Evolutionary conservation across 805 yeast genomes (phyloP), one percentile per base, ranked within the genome.

Genomic region (Candida coleopterorum): DNA sequence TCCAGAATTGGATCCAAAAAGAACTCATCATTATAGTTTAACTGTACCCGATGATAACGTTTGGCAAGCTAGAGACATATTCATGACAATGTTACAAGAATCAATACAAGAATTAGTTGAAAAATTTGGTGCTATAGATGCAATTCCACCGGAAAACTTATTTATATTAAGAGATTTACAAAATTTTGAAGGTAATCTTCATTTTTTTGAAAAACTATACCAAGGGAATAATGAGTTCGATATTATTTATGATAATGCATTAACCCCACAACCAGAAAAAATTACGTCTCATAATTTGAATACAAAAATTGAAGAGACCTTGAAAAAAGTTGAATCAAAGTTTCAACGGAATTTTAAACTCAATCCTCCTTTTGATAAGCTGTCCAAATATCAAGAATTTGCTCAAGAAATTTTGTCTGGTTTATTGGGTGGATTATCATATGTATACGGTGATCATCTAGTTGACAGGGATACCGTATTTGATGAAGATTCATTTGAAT

Each of bases 401-500:
- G 95, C 88, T 1, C 70, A 84, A 48, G 89, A 85, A 47, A 66
- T 87, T 27, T 52, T 90, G 8, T 83, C 97, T 0, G 90, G 89
- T 38, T 66, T 93, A 29, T 55, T 85, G 39, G 98, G 97, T 15
- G 97, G 97, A 10, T 72, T 93, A 35, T 85, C 95, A 2, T 88
- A 87, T 58, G 84, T 84, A 50, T 70, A 85, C 50, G 97, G 98
- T 23, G 83, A 79, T 35, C 85, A 82, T 34, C 52, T 83, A 34
- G 93, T 93, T 17, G 96, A 89, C 54, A 67, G 95, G 46, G 68
- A 70, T 4, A 77, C 86, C 1, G 65, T 69, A 4, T 64, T 80
- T 23, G 86, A 81, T 46, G 88, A 83, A 39, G 85, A 82, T 9
- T 78, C 79, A 5, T 82, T 80, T 53, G 79, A 74, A 10, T 71